A percentile compares a stretch with the other conserved stretches of the same genome.
Evolutionary conservation across 805 yeast species (phyloP).

Genomic region (Metschnikowia hibisci): DNA sequence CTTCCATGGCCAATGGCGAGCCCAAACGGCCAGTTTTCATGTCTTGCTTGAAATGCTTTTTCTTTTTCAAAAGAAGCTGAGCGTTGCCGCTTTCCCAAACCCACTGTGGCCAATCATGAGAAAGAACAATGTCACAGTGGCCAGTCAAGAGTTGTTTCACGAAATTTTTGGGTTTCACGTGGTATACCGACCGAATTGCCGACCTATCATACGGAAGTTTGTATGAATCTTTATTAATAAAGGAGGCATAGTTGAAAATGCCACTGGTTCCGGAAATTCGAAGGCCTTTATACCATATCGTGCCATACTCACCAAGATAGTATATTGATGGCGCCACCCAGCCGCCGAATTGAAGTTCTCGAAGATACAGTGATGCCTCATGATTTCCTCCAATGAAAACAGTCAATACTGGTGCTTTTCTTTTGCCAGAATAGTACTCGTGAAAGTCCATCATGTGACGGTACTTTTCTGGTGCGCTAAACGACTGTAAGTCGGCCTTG

Average conservation of each 20-base stretch:
- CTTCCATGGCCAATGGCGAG: conserved; percentile 57
- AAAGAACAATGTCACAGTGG: conserved; percentile 53
- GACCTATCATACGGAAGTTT: conserved; percentile 45
- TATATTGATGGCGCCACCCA: conserved; percentile 89
- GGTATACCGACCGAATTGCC: conserved; percentile 61
- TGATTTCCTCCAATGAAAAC: conserved; percentile 94
- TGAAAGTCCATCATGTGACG: conserved; percentile 74
- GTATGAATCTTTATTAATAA: conserved; percentile 14
- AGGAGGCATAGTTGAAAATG: conserved; percentile 52
- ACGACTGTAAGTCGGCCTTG: conserved; percentile 56
- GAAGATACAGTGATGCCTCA: conserved; percentile 76
- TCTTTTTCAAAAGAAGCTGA: conserved; percentile 45
- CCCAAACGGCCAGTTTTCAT: conserved; percentile 61
- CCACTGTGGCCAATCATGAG: conserved; percentile 95
- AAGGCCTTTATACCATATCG: conserved; percentile 70
- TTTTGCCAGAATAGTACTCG: conserved; percentile 58
- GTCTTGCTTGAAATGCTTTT: conserved; percentile 69
- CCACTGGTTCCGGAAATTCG: conserved; percentile 84
- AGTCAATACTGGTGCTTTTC: conserved; percentile 70
- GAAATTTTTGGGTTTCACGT: conserved; percentile 63
- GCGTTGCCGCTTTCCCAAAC: conserved; percentile 63
- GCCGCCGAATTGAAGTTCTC: conserved; percentile 78
- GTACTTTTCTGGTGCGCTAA: conserved; percentile 80
- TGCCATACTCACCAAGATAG: conserved; percentile 75
- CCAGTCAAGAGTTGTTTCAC: conserved; percentile 48